A percentile compares a stretch with the other conserved stretches of the same genome.
Conservation (phyloP, 768 basidiomycete species). For the Lactarius indigo region DNA sequence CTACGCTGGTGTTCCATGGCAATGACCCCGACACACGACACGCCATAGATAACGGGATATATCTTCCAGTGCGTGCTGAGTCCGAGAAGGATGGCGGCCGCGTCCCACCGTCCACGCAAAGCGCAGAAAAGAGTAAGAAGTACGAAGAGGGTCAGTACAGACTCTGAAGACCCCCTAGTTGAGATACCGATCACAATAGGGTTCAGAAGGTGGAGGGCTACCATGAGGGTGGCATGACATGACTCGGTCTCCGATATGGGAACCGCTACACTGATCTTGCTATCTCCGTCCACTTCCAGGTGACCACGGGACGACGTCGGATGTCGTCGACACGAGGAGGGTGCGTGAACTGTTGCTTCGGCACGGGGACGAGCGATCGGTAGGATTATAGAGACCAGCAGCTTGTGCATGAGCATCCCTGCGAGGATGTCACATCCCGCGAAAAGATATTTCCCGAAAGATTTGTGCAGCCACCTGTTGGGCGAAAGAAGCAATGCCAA, state of each 20-base stretch:
- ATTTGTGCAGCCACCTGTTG: conserved; percentile 73
- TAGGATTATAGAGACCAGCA: conserved; percentile 52
- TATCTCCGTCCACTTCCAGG: conserved; percentile 5
- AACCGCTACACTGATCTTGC: not conserved
- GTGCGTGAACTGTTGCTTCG: not conserved
- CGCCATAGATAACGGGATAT: conserved; percentile 89
- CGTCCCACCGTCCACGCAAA: conserved; percentile 54
- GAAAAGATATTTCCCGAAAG: conserved; percentile 91
- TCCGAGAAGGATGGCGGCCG: conserved; percentile 71
- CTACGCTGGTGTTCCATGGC: conserved; percentile 23
- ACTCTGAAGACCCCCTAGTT: conserved; percentile 94
- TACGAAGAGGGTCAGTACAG: conserved; percentile 77
- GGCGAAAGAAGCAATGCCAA: conserved; percentile 80
- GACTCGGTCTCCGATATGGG: conserved; percentile 11
- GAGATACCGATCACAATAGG: conserved; percentile 95
- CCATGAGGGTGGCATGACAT: conserved; percentile 50
- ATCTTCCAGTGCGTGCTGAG: conserved; percentile 95
- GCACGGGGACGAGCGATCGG: conserved; percentile 28
- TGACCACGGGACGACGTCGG: not conserved
- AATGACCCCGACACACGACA: conserved; percentile 65
- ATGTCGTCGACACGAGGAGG: not conserved
- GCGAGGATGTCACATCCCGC: conserved; percentile 79
- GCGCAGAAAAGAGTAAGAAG: conserved; percentile 63
- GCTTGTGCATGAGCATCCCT: conserved; percentile 63
- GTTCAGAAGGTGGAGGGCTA: conserved; percentile 79